Base-by-base conservation (phyloP, 805 yeast species). In the Saturnispora gosingensis region DNA sequence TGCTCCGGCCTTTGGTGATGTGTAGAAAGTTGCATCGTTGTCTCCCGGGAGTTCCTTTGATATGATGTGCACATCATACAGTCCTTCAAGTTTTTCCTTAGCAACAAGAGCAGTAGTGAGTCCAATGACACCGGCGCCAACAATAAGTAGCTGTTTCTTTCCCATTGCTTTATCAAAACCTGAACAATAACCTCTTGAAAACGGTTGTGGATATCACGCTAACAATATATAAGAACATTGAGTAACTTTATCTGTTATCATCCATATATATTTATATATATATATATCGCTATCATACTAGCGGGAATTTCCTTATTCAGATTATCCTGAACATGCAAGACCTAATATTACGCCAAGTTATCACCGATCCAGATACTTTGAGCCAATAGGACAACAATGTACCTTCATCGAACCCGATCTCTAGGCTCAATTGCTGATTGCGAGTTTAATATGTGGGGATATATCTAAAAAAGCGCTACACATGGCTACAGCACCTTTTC, bases 1-100 rank as follows among this genome's bases (percentile, higher is more conserved):
- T 35, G 88, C 88, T 4, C 88, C 88, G 1, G 87, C 88, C 61
- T 72, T 78, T 2, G 86, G 85, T 0, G 85, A 80, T 1, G 85
- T 73, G 59, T 78, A 82, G 5, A 72, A 70, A 4, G 54, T 39
- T 5, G 56, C 48, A 45, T 71, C 72, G 10, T 62, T 54, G 49
- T 82, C 85, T 2, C 86, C 85, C 0, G 85, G 86, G 15, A 81
- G 59, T 54, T 75, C 69, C 43, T 68, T 67, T 1, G 73, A 74
- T 3, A 77, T 54, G 24, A 77, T 60, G 5, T 73, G 61, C 15
- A 77, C 71, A 7, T 55, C 49, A 24, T 66, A 24, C 58, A 75
- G 74, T 32, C 50, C 45, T 4, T 34, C 43, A 9, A 47, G 46
- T n/a, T 32, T 45, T 16, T 47, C 8, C 67, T 20, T 53, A 2